A percentile compares a stretch with the other conserved stretches of the same genome.
phyloP scores from a whole-genome alignment of 2,329 filamentous ascomycete species.

The Penicillium hesseltinei region DNA sequence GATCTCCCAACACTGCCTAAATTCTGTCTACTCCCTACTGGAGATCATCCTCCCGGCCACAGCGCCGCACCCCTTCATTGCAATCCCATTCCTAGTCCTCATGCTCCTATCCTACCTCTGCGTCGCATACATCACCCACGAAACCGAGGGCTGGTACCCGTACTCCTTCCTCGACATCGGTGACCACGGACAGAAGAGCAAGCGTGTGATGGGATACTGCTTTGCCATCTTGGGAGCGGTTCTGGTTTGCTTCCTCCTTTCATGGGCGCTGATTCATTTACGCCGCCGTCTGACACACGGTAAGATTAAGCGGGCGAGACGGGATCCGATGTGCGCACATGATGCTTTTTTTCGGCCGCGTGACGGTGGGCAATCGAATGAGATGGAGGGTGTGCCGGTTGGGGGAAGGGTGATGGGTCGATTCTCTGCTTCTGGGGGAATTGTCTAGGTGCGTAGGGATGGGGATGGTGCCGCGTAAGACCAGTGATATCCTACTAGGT shows the following conservation, averaged over 20 bases:
- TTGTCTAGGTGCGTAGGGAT: background rate
- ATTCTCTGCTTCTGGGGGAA: background rate
- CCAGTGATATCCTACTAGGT: background rate
- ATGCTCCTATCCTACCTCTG: constrained; percentile 69
- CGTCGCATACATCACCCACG: constrained; percentile 70
- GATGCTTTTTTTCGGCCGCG: background rate
- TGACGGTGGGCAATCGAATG: constrained; percentile 1
- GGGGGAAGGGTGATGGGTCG: background rate
- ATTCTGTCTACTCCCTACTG: constrained; percentile 70
- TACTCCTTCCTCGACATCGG: constrained; percentile 74
- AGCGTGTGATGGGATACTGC: constrained; percentile 63
- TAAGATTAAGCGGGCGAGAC: constrained; percentile 24
- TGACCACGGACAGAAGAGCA: constrained; percentile 45
- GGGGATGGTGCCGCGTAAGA: background rate
- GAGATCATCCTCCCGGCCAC: constrained; percentile 71
- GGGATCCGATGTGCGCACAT: constrained; percentile 14
- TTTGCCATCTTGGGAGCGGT: constrained; percentile 57
- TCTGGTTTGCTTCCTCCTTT: constrained; percentile 54
- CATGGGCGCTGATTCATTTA: constrained; percentile 54
- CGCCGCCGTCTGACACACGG: constrained; percentile 48
- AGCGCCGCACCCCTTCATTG: constrained; percentile 60
- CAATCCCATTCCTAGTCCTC: constrained; percentile 67
- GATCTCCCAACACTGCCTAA: constrained; percentile 73
- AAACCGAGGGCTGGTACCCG: constrained; percentile 69
- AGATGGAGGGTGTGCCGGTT: constrained; percentile 10